Evolutionary conservation across 257 asterid genomes (phyloP).

Genomic region (Primulina huaijiensis): DNA sequence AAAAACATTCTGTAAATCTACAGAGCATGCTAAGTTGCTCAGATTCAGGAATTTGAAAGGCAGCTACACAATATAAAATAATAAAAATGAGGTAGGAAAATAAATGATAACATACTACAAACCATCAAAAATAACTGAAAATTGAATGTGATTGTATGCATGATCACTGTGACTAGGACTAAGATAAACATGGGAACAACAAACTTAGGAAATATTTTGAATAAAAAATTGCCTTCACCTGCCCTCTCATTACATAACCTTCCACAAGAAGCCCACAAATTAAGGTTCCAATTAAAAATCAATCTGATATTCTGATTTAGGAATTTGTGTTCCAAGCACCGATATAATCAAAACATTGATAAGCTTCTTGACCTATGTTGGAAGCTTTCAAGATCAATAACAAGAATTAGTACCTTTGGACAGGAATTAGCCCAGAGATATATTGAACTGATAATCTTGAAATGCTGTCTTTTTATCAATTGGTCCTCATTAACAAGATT

Average conservation of each 20-base stretch:
- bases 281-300: background rate
- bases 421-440: background rate
- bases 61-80: background rate
- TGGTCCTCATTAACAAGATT: background rate
- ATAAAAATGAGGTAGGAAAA: background rate
- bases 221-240: background rate
- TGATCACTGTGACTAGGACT: background rate
- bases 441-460: background rate
- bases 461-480: no score
- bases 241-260: background rate
- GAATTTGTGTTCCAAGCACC: no score
- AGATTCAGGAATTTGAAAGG: background rate
- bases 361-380: background rate
- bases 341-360: no score
- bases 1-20: background rate
- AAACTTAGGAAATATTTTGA: background rate
- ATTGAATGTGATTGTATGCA: background rate
- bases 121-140: background rate
- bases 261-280: background rate
- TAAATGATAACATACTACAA: background rate
- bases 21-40: background rate
- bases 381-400: background rate
- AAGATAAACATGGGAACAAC: background rate
- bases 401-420: background rate
- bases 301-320: background rate